Evolutionary conservation across 441 rosid genomes (phyloP), one percentile per base, ranked within the genome.

Genomic region (Syzygium syzygioides): DNA sequence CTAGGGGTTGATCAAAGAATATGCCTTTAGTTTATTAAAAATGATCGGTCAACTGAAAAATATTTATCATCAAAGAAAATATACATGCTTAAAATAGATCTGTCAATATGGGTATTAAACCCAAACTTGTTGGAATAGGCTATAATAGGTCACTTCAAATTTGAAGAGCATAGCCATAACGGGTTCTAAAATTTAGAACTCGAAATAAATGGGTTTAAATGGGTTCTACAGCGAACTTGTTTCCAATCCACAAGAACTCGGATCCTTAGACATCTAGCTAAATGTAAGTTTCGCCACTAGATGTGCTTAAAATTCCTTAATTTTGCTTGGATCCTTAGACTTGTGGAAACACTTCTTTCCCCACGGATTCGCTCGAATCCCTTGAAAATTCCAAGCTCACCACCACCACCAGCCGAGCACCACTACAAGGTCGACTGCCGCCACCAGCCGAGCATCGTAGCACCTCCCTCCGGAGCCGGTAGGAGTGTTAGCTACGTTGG

Each of bases 11-110:
- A 64, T 64, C 41, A 30, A 30, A 23, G 41, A 30, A n/a, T 48
- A 34, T 4, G 4, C 7, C 1, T 10, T 34, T 34, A 14, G 19
- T 34, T 68, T 68, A 48, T 5, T 2, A 1, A 68, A 68, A 34
- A 34, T 11, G 41, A 68, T 68, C 4, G 0, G 1, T 34, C 3
- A 11, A 32, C 3, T 1, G 2, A 68, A 68, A 68, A 34, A 11
- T 20, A 68, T 19, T 34, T 4, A 18, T 1, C 20, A 13, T 32
- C 20, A 64, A 64, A 15, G 18, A 15, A 64, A 64, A 64, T 64
- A 64, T n/a, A 4, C 26, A 26, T 59, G n/a, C 30, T 60, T 60
- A 32, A 7, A 15, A 5, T 30, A 30, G 20, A 17, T 17, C 1
- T 66, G 41, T 17, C 79, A 66, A 56, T 19, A 56, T 9, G 26